These are phyloP conservation scores for Sclerotinia subarctica DNA, from an alignment of 2,329 filamentous ascomycete genomes.

Conservation along the genomic window DNA sequence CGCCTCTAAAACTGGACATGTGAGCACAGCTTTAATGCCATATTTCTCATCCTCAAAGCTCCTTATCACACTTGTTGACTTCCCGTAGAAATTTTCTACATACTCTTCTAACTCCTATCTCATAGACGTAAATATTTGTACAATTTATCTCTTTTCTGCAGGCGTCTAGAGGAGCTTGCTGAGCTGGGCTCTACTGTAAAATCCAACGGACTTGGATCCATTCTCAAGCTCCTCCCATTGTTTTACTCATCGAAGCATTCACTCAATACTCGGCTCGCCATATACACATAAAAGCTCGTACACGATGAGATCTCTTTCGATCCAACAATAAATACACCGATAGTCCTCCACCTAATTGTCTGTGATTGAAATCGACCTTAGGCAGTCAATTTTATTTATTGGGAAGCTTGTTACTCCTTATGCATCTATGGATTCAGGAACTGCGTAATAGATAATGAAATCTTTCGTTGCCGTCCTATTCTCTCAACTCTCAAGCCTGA, in stretches of 20 bases:
- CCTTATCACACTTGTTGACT: background rate
- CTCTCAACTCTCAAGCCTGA: background rate
- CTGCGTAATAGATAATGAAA: background rate
- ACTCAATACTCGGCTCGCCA: background rate
- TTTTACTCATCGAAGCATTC: background rate
- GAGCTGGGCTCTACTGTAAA: background rate
- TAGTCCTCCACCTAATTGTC: background rate
- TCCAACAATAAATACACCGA: background rate
- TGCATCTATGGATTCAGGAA: background rate
- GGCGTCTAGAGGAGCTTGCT: background rate
- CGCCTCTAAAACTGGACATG: background rate
- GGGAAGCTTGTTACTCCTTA: background rate
- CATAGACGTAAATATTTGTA: background rate
- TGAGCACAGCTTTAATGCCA: background rate
- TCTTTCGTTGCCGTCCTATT: background rate
- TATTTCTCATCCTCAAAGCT: background rate
- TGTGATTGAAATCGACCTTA: background rate
- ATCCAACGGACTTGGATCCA: background rate
- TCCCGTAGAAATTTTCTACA: background rate
- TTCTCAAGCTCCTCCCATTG: background rate
- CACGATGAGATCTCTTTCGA: background rate
- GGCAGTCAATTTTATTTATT: background rate
- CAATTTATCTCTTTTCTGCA: background rate
- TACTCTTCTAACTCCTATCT: background rate
- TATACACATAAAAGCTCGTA: background rate